Evolutionary conservation across 1,284 basidiomycete genomes (phyloP).

Genomic region (Phylloporus gajari): DNA sequence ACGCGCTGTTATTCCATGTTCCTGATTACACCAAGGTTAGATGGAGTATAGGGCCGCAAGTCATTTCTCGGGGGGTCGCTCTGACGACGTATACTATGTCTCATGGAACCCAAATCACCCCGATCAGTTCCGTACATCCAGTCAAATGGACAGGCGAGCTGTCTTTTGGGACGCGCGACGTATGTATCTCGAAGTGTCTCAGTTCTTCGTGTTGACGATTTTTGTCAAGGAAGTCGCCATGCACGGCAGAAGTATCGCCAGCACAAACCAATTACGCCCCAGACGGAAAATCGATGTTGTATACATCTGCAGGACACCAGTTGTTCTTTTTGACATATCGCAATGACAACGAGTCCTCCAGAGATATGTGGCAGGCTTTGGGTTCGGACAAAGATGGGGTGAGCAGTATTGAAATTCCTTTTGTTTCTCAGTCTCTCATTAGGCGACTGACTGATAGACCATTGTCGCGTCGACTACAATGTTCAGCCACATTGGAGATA

Average conservation of each 20-base stretch:
- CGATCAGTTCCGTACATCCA: conserved; percentile 80
- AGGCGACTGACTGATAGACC: conserved; percentile 32
- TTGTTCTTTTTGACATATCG: conserved; percentile 67
- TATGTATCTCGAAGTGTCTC: conserved; percentile 41
- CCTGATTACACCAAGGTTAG: conserved; percentile 47
- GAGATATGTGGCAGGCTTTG: conserved; percentile 70
- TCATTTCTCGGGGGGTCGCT: conserved; percentile 72
- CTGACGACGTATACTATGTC: conserved; percentile 78
- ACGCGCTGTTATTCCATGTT: neutral
- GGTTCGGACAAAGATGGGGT: conserved; percentile 61
- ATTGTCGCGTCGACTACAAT: conserved; percentile 68
- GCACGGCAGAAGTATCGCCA: conserved; percentile 69
- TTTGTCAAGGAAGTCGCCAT: conserved; percentile 68
- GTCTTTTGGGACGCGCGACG: conserved; percentile 87
- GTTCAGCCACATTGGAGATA: conserved; percentile 78
- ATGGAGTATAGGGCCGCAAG: conserved; percentile 73
- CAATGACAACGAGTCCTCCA: conserved; percentile 63
- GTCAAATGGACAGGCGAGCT: conserved; percentile 74
- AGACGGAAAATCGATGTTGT: conserved; percentile 73
- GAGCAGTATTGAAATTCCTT: conserved; percentile 16
- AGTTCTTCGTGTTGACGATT: conserved; percentile 24
- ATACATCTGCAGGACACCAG: conserved; percentile 65
- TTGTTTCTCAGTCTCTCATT: neutral
- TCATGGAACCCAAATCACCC: conserved; percentile 86
- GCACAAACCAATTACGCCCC: conserved; percentile 75